phyloP scores from a whole-genome alignment of 208 protist genomes.

The Leishmania major region DNA sequence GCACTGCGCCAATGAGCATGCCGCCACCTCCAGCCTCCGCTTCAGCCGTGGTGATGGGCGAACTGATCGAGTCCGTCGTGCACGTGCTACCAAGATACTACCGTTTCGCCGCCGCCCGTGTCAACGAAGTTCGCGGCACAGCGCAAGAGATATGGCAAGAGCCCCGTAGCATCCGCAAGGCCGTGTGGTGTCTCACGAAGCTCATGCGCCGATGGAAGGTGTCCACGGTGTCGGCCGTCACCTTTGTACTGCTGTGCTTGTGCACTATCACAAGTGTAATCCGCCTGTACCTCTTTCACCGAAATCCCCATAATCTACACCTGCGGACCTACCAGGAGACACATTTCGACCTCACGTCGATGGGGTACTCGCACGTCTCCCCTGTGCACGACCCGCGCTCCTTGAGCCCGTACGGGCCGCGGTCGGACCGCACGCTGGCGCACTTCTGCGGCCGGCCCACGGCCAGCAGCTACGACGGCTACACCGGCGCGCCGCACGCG shows the following conservation, averaged over 20 bases:
- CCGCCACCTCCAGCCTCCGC: not conserved
- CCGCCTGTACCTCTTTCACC: not conserved
- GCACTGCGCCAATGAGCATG: not conserved
- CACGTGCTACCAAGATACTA: not conserved
- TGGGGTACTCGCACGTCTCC: not conserved
- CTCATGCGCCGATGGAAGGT: slow-evolving; percentile 18
- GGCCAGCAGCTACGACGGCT: slow-evolving; percentile 29
- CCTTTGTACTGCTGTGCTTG: slow-evolving; percentile 7
- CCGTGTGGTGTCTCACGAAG: not conserved
- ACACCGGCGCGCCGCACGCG: slow-evolving; percentile 16
- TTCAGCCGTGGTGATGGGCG: not conserved
- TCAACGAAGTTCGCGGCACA: not conserved
- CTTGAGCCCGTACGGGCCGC: slow-evolving; percentile 11
- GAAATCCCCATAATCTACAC: not conserved
- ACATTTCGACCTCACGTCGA: slow-evolving; percentile 6
- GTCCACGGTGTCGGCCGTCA: slow-evolving; percentile 1
- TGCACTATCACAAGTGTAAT: slow-evolving; percentile 1
- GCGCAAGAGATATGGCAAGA: not conserved
- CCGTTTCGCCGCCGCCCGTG: not conserved
- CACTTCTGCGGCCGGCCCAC: slow-evolving; percentile 21
- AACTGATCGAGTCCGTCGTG: slow-evolving; percentile 11
- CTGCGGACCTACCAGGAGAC: slow-evolving; percentile 20
- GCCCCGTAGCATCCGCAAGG: not conserved
- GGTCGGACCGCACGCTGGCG: not conserved
- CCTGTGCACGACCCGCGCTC: slow-evolving; percentile 21